Evolutionary conservation across 2,329 filamentous ascomycete species (phyloP).

Genomic region (Apiospora phragmitis): DNA sequence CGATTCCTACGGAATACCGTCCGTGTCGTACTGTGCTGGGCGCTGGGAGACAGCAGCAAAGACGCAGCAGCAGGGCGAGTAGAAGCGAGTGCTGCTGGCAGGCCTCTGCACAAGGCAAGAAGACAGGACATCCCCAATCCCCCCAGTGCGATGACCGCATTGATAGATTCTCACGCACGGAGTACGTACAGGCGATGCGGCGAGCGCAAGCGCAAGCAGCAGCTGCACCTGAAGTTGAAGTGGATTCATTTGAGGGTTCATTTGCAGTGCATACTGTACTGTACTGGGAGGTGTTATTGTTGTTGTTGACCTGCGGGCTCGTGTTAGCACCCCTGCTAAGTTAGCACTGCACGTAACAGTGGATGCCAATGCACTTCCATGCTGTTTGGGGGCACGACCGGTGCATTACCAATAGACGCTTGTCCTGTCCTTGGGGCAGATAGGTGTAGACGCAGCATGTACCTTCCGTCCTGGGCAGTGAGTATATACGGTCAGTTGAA

Average conservation of each 20-base stretch:
- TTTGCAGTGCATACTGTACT: conserved; percentile 8
- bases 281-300: background rate
- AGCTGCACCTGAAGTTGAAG: conserved; percentile 3
- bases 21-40: background rate
- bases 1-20: conserved; percentile 1
- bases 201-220: background rate
- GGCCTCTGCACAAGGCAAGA: background rate
- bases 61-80: background rate
- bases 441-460: background rate
- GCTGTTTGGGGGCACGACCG: conserved; percentile 8
- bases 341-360: conserved; percentile 7
- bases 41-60: background rate
- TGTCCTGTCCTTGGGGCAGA: conserved; percentile 1
- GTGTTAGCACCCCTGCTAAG: conserved; percentile 6
- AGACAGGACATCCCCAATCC: background rate
- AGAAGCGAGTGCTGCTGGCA: background rate
- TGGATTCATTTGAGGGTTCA: conserved; percentile 7
- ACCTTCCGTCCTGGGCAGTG: background rate
- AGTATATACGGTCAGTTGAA: background rate
- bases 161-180: background rate
- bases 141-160: background rate
- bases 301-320: conserved; percentile 5
- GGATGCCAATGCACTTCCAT: conserved; percentile 7
- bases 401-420: conserved; percentile 3
- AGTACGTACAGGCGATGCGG: background rate